A percentile compares a stretch with the other conserved stretches of the same genome.
phyloP scores from a whole-genome alignment of 805 yeast species.

The Yamadazyma phyllophila region DNA sequence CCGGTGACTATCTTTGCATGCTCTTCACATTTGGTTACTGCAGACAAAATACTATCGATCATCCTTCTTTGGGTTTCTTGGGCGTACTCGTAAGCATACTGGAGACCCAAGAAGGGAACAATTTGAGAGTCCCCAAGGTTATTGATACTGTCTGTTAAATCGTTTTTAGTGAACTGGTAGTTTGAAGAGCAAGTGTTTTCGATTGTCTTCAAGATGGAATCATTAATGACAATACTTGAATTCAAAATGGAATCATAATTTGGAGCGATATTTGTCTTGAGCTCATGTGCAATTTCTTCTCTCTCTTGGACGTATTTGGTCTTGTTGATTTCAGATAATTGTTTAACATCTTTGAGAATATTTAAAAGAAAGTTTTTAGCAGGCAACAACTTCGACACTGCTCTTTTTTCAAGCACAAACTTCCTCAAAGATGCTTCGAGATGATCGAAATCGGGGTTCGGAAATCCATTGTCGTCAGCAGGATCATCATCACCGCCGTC shows the following conservation, averaged over 20 bases:
- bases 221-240: slow-evolving; percentile 54
- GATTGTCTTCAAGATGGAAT: slow-evolving; percentile 57
- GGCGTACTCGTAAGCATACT: slow-evolving; percentile 69
- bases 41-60: slow-evolving; percentile 58
- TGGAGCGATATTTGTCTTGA: slow-evolving; percentile 58
- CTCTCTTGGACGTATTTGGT: slow-evolving; percentile 51
- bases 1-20: slow-evolving; percentile 63
- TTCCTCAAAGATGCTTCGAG: slow-evolving; percentile 81
- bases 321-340: slow-evolving; percentile 62
- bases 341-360: slow-evolving; percentile 60
- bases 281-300: slow-evolving; percentile 39
- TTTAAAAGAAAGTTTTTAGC: slow-evolving; percentile 84
- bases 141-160: slow-evolving; percentile 51
- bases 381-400: slow-evolving; percentile 85
- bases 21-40: slow-evolving; percentile 65
- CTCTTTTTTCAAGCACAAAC: slow-evolving; percentile 85
- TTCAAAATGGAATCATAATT: slow-evolving; percentile 53
- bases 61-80: slow-evolving; percentile 64
- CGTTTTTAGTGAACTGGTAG: slow-evolving; percentile 58
- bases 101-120: slow-evolving; percentile 59
- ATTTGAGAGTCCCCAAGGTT: slow-evolving; percentile 51
- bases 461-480: slow-evolving; percentile 27
- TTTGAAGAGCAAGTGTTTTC: slow-evolving; percentile 59
- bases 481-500: slow-evolving; percentile 28
- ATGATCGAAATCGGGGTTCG: slow-evolving; percentile 62